These are phyloP conservation scores for Phytophthora brassicae DNA, from an alignment of 352 stramenopile species.

Conservation along the genomic window DNA sequence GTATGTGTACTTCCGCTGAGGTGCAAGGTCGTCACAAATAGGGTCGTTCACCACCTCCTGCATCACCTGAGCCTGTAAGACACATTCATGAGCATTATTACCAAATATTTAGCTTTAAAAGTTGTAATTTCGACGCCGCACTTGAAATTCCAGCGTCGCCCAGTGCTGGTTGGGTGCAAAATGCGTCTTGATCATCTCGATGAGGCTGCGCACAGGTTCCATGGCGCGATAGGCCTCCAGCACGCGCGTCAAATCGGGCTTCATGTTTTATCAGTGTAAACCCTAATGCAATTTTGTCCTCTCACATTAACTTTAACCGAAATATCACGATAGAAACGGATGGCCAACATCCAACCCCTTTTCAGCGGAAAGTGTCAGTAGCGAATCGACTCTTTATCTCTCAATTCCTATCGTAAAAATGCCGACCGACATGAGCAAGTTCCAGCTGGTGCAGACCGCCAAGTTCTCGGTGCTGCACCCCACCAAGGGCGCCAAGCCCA, in stretches of 20 bases:
- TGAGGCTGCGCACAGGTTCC: slow-evolving; percentile 47
- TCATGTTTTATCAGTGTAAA: slow-evolving; percentile 6
- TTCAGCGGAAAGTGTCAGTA: slow-evolving; percentile 17
- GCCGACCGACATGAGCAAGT: slow-evolving; percentile 53
- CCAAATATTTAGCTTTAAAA: not conserved
- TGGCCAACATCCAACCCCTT: not conserved
- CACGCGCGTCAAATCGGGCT: slow-evolving; percentile 36
- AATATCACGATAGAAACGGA: slow-evolving; percentile 14
- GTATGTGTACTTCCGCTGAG: slow-evolving; percentile 63
- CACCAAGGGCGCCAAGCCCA: slow-evolving; percentile 56
- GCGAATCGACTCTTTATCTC: slow-evolving; percentile 24
- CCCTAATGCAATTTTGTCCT: not conserved
- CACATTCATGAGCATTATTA: too few species aligned
- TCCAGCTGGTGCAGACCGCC: slow-evolving; percentile 63
- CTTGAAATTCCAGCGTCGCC: slow-evolving; percentile 60
- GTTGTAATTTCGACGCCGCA: slow-evolving; percentile 6
- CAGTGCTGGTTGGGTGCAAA: slow-evolving; percentile 36
- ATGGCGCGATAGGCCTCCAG: slow-evolving; percentile 70
- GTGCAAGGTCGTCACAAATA: slow-evolving; percentile 62
- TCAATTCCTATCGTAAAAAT: slow-evolving; percentile 18
- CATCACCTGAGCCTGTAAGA: slow-evolving; percentile 64
- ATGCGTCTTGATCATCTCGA: slow-evolving; percentile 38
- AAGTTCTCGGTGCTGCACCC: slow-evolving; percentile 72
- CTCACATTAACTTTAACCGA: not conserved
- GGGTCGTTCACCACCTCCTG: slow-evolving; percentile 50